Evolutionary conservation across 345 rosid species (phyloP).

Genomic region (Dipteronia sinensis): DNA sequence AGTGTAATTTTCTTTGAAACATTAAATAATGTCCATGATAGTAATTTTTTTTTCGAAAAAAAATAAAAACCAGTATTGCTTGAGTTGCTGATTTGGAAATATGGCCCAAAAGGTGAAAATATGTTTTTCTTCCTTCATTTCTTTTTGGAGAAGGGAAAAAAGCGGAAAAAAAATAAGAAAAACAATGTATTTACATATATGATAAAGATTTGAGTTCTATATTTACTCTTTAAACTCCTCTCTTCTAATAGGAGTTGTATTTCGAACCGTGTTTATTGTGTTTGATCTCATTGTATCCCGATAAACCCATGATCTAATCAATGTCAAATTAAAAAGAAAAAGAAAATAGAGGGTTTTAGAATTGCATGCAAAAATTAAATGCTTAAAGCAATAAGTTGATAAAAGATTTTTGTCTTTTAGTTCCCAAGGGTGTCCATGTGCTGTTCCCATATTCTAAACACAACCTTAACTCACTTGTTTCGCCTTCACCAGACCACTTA

Average conservation of each 20-base stretch:
- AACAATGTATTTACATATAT: background rate
- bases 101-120: background rate
- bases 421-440: constrained; percentile 45
- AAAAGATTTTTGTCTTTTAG: constrained; percentile 5
- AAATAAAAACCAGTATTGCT: background rate
- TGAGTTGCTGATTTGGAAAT: background rate
- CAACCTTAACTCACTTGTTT: constrained; percentile 39
- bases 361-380: background rate
- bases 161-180: background rate
- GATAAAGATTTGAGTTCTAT: too few species aligned
- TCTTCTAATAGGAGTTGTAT: too few species aligned
- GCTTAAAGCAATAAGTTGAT: background rate
- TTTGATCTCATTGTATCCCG: too few species aligned
- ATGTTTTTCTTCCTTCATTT: background rate
- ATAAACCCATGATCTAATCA: too few species aligned
- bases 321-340: too few species aligned
- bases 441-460: constrained; percentile 42
- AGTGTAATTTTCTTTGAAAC: background rate
- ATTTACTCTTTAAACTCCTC: too few species aligned
- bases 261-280: too few species aligned
- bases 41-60: too few species aligned
- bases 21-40: too few species aligned
- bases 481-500: constrained; percentile 32
- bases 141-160: background rate
- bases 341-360: background rate